phyloP scores from a whole-genome alignment of 106 monocot genomes.

The Agapanthus africanus region DNA sequence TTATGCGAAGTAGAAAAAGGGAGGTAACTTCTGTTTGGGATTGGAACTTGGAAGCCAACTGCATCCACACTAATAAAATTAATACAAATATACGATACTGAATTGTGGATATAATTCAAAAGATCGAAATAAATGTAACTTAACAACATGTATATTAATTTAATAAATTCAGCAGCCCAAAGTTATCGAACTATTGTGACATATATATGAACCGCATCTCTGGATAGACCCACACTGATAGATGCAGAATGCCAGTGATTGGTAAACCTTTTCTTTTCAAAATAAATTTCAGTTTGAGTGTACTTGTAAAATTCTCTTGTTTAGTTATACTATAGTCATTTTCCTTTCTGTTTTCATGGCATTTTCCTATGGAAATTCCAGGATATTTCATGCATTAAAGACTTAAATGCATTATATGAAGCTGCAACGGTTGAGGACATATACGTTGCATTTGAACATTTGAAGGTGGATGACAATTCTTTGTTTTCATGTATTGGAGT shows the following conservation, averaged over 20 bases:
- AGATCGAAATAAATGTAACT: no score
- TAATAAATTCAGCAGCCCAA: no score
- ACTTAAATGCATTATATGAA: slow-evolving; percentile 69
- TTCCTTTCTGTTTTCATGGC: neutral
- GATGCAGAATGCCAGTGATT: neutral
- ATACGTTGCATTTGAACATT: slow-evolving; percentile 74
- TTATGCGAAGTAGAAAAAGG: no score
- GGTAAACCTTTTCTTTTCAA: neutral
- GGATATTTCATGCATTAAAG: slow-evolving; percentile 82
- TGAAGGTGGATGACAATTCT: slow-evolving; percentile 85
- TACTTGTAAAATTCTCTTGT: neutral
- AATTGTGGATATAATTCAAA: no score
- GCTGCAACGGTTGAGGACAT: slow-evolving; percentile 80
- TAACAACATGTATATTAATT: no score
- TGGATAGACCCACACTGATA: no score
- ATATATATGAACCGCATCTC: no score
- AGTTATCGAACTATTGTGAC: no score
- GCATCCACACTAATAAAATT: no score
- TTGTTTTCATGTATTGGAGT: slow-evolving; percentile 92
- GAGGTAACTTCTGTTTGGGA: no score
- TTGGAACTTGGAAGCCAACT: no score
- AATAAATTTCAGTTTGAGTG: neutral
- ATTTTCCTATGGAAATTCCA: slow-evolving; percentile 14
- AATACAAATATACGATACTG: no score
- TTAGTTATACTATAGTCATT: neutral